phyloP scores from a whole-genome alignment of 768 basidiomycete species.

The Boletus sp. region DNA sequence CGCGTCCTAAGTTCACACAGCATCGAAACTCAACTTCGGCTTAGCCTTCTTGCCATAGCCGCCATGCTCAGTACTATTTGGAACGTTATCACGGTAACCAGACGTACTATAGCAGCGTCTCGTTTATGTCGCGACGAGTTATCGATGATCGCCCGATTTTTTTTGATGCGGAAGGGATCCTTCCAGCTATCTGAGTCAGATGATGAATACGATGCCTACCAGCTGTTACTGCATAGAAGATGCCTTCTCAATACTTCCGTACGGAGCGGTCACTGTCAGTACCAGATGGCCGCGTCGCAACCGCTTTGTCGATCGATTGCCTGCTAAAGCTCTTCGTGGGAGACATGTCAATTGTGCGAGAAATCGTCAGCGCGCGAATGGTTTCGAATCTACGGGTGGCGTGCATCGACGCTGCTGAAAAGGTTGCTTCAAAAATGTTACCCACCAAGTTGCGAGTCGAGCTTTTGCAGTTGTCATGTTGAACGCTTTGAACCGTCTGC shows the following conservation, averaged over 20 bases:
- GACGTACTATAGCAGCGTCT: background rate
- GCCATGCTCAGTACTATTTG: background rate
- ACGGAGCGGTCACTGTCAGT: too few species aligned
- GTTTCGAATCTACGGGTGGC: too few species aligned
- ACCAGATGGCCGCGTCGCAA: too few species aligned
- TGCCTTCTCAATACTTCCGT: background rate
- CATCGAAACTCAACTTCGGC: background rate
- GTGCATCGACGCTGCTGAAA: background rate
- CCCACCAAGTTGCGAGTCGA: background rate
- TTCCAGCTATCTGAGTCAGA: background rate
- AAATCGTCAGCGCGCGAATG: too few species aligned
- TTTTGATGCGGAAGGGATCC: background rate
- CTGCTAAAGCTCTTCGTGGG: too few species aligned
- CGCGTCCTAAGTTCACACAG: background rate
- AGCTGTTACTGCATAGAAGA: too few species aligned
- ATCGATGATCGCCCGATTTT: background rate
- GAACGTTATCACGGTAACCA: background rate
- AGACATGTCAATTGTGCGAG: too few species aligned
- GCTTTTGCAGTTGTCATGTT: too few species aligned
- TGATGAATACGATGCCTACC: background rate
- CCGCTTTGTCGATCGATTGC: too few species aligned
- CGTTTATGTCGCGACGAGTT: background rate
- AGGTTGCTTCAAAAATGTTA: background rate
- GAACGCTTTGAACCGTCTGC: background rate
- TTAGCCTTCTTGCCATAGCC: background rate